A percentile compares a stretch with the other conserved stretches of the same genome.
phyloP scores from a whole-genome alignment of 345 rosid species.

The Euphorbia peplus region DNA sequence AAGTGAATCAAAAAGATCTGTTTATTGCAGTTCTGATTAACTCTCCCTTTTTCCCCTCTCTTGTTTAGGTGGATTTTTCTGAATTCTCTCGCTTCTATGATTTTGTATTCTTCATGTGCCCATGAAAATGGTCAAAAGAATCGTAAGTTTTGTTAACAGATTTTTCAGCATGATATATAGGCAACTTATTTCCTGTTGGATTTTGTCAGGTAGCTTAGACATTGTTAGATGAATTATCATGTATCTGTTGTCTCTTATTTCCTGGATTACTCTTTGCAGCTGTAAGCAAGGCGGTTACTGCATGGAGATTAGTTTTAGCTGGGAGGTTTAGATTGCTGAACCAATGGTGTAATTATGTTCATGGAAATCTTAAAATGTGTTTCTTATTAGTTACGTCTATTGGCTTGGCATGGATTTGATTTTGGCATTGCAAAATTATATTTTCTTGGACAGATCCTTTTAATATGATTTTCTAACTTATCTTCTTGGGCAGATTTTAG shows the following conservation, averaged over 20 bases:
- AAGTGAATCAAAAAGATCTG: not conserved
- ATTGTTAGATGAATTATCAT: not conserved
- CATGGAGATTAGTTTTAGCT: conserved; percentile 81
- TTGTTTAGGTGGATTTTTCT: conserved; percentile 61
- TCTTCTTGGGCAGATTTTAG: conserved; percentile 34
- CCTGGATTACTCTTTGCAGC: conserved; percentile 41
- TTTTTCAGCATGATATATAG: not conserved
- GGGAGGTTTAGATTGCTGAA: conserved; percentile 91
- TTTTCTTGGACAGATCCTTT: conserved; percentile 2
- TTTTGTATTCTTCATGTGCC: conserved; percentile 91
- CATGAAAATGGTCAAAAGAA: conserved; percentile 94
- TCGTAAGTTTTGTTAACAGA: conserved; percentile 50
- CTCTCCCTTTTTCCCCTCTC: not conserved
- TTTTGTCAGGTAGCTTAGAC: not conserved
- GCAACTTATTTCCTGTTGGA: not conserved
- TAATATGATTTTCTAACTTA: conserved; percentile 3
- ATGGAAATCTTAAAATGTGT: conserved; percentile 34
- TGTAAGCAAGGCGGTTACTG: conserved; percentile 73
- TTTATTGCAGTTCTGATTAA: conserved; percentile 4
- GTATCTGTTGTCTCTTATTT: not conserved
- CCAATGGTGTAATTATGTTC: conserved; percentile 88
- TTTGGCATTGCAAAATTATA: not conserved
- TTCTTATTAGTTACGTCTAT: not conserved
- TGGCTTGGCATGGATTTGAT: not conserved
- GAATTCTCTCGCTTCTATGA: conserved; percentile 81